Evolutionary conservation across 768 basidiomycete species (phyloP).

Genomic region (Serendipita indica): DNA sequence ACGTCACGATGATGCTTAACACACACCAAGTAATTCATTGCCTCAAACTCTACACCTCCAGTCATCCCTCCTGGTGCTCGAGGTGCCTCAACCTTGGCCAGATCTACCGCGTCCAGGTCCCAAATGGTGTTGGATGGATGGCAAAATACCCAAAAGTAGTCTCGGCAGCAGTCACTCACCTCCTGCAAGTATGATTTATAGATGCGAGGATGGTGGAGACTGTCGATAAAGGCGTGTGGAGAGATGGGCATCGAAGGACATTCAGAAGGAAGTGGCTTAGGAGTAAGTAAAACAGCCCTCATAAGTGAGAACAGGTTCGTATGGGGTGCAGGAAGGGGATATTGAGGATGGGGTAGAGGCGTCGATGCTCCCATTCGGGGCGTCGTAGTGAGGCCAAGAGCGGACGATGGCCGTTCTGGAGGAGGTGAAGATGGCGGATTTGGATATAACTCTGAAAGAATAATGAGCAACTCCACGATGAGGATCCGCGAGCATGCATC

Average conservation of each 20-base stretch:
- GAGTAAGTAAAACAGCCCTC: slow-evolving; percentile 58
- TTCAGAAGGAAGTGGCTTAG: slow-evolving; percentile 50
- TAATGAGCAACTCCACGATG: slow-evolving; percentile 74
- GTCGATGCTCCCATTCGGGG: slow-evolving; percentile 27
- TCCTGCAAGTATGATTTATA: slow-evolving; percentile 75
- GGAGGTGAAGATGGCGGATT: slow-evolving; percentile 43
- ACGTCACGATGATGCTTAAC: neutral
- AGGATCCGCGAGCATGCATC: slow-evolving; percentile 82
- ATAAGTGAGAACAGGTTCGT: slow-evolving; percentile 58
- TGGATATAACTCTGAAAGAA: slow-evolving; percentile 83
- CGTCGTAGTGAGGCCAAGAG: slow-evolving; percentile 15
- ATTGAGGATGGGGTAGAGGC: slow-evolving; percentile 28
- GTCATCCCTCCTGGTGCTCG: slow-evolving; percentile 96
- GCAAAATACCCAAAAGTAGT: slow-evolving; percentile 96
- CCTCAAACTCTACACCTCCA: slow-evolving; percentile 95
- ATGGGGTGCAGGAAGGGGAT: slow-evolving; percentile 55
- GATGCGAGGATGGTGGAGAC: slow-evolving; percentile 49
- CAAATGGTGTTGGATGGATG: slow-evolving; percentile 89
- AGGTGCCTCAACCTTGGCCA: slow-evolving; percentile 72
- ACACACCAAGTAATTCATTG: slow-evolving; percentile 86
- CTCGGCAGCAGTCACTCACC: slow-evolving; percentile 77
- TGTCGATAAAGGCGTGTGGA: slow-evolving; percentile 70
- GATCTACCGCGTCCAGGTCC: slow-evolving; percentile 71
- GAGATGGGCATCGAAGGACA: slow-evolving; percentile 45
- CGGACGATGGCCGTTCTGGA: slow-evolving; percentile 20